Evolutionary conservation across 371 early-diverging fungal genomes (phyloP), one percentile per base, ranked within the genome.

Genomic region (Umbelopsis sp.): DNA sequence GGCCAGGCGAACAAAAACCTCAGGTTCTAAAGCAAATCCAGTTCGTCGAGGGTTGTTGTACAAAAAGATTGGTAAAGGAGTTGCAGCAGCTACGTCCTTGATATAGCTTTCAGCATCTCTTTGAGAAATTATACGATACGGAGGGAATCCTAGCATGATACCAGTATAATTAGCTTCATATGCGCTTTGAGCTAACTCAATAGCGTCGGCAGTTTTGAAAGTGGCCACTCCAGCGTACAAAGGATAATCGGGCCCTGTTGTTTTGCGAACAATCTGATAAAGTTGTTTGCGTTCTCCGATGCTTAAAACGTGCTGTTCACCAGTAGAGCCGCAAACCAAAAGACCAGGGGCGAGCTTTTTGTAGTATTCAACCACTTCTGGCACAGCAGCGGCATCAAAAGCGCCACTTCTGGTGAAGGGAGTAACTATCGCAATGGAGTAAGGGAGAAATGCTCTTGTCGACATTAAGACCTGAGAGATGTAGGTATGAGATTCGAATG

Each of bases 61-160:
- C 12, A 76, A 29, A n/a, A 76, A 76, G 20, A 74, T 68, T 0
- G 77, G 77, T 2, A 76, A 20, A 4, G 63, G 63, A 8, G 44
- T 70, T 7, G 66, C 45, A 14, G 50, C 65, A 11, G 77, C 74
- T 1, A 76, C 72, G 45, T 67, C 63, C n/a, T 24, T 46, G 1
- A 76, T 68, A 38, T 76, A 76, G 6, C 22, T 18, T 18, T 68
- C 62, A 4, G 72, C 72, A 20, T 76, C 77, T 20, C 63, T 57
- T 65, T 76, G 77, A 7, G 63, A 51, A 16, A 69, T 70, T 25
- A 37, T 20, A 24, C 77, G 74, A 63, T 76, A 76, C 1, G 77
- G 77, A n/a, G 77, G 77, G n/a, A 76, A 67, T 8, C 77, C 77
- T 37, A 76, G 68, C 77, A 76, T 76, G 44, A 76, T 76, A 12